These are phyloP conservation scores for Schrenkiella parvula DNA, from an alignment of 345 rosid species.

Conservation along the genomic window DNA sequence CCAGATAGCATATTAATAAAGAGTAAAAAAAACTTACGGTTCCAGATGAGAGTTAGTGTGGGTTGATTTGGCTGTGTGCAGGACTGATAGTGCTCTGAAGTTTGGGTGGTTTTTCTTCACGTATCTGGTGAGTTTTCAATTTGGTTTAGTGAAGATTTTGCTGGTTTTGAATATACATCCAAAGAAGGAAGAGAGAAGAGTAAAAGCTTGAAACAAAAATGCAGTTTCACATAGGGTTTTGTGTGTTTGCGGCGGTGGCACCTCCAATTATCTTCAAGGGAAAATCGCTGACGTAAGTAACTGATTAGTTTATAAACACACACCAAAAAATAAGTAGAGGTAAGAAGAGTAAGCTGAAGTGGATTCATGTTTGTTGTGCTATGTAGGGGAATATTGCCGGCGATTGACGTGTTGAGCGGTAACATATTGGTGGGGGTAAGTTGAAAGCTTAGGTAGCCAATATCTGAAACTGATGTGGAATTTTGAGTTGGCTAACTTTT, in stretches of 20 bases:
- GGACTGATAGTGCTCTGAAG: conserved; percentile 97
- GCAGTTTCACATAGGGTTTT: conserved; percentile 87
- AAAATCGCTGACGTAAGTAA: conserved; percentile 83
- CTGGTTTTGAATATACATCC: not conserved
- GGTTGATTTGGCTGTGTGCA: conserved; percentile 37
- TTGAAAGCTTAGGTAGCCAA: conserved; percentile 8
- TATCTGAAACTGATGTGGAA: not conserved
- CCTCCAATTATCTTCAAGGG: conserved; percentile 94
- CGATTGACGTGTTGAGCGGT: conserved; percentile 52
- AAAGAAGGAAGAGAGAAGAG: not conserved
- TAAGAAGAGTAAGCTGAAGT: not conserved
- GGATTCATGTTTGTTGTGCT: conserved; percentile 10
- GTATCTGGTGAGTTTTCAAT: conserved; percentile 55
- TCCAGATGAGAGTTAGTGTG: conserved; percentile 2
- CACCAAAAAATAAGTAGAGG: not conserved
- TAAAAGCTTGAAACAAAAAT: conserved; percentile 14
- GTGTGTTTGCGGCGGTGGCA: conserved; percentile 81
- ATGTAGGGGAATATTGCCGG: conserved; percentile 90
- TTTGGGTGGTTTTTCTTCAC: conserved; percentile 89
- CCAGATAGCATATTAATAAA: not conserved
- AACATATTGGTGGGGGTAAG: conserved; percentile 79
- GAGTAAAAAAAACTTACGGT: not conserved
- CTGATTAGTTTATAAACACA: not conserved
- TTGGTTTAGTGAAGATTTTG: not conserved
- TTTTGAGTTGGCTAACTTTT: not conserved